Base-by-base conservation (phyloP, 2,329 filamentous ascomycete species). In the Shiraia sp. region DNA sequence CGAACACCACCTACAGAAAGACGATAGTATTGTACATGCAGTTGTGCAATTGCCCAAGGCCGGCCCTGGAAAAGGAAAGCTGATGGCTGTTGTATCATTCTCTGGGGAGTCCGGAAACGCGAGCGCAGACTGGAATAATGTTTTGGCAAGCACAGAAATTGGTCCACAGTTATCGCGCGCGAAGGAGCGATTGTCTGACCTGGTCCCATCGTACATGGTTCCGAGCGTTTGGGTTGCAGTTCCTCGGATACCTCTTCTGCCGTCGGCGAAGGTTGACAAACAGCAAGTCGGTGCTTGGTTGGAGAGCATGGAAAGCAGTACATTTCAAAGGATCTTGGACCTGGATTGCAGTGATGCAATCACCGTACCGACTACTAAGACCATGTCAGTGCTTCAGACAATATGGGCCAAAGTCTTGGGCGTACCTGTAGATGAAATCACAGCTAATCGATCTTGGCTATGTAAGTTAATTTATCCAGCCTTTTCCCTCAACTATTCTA, bases 361-460 rank as follows among this genome's bases (percentile, higher is more conserved):
- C 10, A n/a, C 37, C 17, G 46, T 58, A 14, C 46, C 50, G 10
- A 35, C 29, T 4, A 53, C 50, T 10, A 32, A 49, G 5, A 47
- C 42, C 2, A 28, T 48, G 13, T 50, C 47, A 14, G 47, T 36
- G 9, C 51, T 71, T 12, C 65, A 60, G 35, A 24, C 24, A 1
- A 65, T 76, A n/a, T 78, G 73, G 68, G 64, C 70, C 1, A 57
- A 67, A 13, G 63, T 76, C 0, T 63, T 79, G 6, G 68, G 72
- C 34, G 45, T 74, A 3, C 42, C 63, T 0, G 43, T 59, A 0
- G 55, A 57, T 0, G 50, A 65, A 2, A 45, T 65, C 16, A 59
- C 59, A 14, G 24, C 44, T 9, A 63, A 51, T 38, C 53, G 56
- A 16, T 59, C 61, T 25, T 66, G 61, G 61, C 54, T 66, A 12